These are phyloP conservation scores for Polygonum maritimum DNA, from an alignment of 148 eudicot species.

Conservation along the genomic window DNA sequence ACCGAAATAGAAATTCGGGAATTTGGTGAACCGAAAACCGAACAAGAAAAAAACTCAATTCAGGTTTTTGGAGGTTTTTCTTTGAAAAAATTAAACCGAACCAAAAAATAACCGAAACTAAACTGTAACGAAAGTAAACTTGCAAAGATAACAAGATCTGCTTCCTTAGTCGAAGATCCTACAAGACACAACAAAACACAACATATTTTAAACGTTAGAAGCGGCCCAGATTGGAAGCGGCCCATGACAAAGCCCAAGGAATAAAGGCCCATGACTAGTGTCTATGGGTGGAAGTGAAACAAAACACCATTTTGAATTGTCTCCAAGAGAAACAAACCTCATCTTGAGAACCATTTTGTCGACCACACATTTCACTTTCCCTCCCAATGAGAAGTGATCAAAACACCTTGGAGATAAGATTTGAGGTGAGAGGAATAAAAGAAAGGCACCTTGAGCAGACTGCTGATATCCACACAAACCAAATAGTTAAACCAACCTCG, in stretches of 20 bases:
- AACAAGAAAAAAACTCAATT: too few species aligned
- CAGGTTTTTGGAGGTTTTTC: too few species aligned
- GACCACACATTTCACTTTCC: constrained; percentile 2
- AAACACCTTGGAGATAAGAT: constrained; percentile 6
- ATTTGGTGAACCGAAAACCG: too few species aligned
- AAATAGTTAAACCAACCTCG: neutral
- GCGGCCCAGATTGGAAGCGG: too few species aligned
- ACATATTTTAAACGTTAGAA: too few species aligned
- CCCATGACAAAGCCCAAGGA: too few species aligned
- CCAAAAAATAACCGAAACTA: too few species aligned
- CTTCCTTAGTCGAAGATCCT: constrained; percentile 72
- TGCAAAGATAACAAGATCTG: neutral
- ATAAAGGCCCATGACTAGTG: too few species aligned
- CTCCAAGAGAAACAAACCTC: neutral
- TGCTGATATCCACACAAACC: neutral
- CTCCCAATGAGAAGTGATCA: neutral
- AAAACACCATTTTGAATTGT: too few species aligned
- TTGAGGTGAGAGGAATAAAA: neutral
- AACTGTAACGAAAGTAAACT: neutral
- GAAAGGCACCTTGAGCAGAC: neutral
- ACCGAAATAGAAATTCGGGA: too few species aligned
- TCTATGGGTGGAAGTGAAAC: too few species aligned
- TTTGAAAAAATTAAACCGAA: too few species aligned
- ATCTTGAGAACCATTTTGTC: neutral
- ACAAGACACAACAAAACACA: constrained; percentile 24